These are phyloP conservation scores for Cymodocea nodosa DNA, from an alignment of 116 monocot genomes.

Conservation along the genomic window DNA sequence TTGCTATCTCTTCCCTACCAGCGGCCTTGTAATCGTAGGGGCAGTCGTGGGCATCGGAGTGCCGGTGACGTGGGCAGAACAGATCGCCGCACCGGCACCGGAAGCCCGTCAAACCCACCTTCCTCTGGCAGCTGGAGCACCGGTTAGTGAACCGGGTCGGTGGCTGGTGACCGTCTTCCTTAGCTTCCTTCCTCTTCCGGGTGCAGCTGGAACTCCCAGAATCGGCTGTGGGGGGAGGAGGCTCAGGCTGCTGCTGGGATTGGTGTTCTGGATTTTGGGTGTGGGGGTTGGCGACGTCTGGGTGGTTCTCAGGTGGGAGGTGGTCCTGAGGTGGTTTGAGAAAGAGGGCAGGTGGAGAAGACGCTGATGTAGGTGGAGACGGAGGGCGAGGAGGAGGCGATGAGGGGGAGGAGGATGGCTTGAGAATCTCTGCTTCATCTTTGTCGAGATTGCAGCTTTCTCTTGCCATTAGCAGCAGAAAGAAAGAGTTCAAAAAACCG, in stretches of 20 bases:
- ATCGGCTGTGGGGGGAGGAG: neutral
- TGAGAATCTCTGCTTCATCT: conserved; percentile 20
- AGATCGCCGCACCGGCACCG: conserved; percentile 85
- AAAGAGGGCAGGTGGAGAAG: conserved; percentile 9
- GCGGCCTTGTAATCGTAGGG: conserved; percentile 79
- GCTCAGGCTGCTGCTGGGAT: neutral
- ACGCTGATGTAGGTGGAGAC: neutral
- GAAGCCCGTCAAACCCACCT: conserved; percentile 70
- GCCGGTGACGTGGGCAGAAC: conserved; percentile 60
- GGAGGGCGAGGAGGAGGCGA: conserved; percentile 5
- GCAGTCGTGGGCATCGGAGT: conserved; percentile 67
- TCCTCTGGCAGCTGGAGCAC: conserved; percentile 49
- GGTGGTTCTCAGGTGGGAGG: neutral
- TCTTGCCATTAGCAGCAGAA: conserved; percentile 4
- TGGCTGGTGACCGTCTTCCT: neutral
- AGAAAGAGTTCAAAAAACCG: neutral
- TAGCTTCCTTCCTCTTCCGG: neutral
- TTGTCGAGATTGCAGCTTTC: conserved; percentile 21
- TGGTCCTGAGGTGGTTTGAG: conserved; percentile 2
- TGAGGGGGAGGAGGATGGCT: conserved; percentile 8
- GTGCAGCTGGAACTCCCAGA: neutral
- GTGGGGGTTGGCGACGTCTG: neutral
- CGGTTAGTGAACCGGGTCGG: conserved; percentile 11
- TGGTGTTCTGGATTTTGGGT: neutral
- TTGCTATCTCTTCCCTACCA: conserved; percentile 67